Evolutionary conservation across 1,284 basidiomycete genomes (phyloP).

Genomic region (Microbotryum scabiosae): DNA sequence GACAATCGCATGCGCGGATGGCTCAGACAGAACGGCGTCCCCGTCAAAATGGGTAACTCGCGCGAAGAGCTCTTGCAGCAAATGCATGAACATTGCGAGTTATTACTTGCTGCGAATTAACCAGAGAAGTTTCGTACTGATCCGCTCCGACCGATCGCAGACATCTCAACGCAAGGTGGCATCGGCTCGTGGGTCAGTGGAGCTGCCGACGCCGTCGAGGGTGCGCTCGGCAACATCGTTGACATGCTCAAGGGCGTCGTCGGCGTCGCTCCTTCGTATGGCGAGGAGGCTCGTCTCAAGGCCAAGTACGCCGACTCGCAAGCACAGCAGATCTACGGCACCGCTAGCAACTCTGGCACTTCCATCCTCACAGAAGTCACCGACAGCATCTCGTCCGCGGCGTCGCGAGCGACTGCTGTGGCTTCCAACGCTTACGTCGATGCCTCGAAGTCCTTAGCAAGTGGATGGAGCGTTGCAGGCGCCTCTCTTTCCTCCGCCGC

Average conservation of each 20-base stretch:
- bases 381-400: conserved; percentile 11
- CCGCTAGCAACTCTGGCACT: conserved; percentile 11
- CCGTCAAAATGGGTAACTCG: conserved; percentile 14
- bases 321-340: conserved; percentile 19
- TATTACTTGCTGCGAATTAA: too few species aligned
- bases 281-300: conserved; percentile 34
- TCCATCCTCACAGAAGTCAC: conserved; percentile 12
- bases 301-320: conserved; percentile 31
- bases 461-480: background rate
- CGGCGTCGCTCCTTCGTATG: conserved; percentile 25
- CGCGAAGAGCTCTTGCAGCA: conserved; percentile 62
- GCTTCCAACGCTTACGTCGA: background rate
- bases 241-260: conserved; percentile 33
- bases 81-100: conserved; percentile 55
- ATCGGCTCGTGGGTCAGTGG: conserved; percentile 27
- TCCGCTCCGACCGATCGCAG: background rate
- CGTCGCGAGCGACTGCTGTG: background rate
- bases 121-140: background rate
- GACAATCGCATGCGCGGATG: conserved; percentile 36
- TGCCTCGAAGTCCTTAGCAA: background rate
- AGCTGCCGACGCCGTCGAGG: conserved; percentile 27
- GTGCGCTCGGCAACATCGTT: conserved; percentile 29
- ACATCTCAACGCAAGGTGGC: conserved; percentile 29
- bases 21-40: conserved; percentile 32
- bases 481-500: conserved; percentile 2